Conservation (phyloP, 345 rosid genomes). For the Gossypium mustelinum region DNA sequence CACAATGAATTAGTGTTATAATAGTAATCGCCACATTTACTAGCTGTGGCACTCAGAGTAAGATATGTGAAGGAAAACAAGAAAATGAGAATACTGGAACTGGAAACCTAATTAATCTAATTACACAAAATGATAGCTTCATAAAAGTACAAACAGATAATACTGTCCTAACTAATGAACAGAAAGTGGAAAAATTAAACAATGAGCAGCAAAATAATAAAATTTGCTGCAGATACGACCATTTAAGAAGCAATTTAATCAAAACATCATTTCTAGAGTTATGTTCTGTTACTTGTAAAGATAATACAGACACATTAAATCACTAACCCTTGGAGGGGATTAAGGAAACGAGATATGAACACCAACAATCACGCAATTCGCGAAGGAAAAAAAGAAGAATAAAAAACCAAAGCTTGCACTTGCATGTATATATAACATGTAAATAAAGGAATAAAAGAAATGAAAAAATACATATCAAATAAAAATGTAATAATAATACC, state of each 20-base stretch:
- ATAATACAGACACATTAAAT: background rate
- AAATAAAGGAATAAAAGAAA: background rate
- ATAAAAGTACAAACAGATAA: background rate
- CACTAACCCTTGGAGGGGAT: background rate
- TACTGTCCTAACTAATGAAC: background rate
- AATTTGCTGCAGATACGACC: background rate
- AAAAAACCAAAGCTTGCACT: conserved; percentile 7
- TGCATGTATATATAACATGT: background rate
- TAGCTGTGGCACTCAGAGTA: background rate
- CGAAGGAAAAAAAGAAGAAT: background rate
- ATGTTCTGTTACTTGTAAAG: background rate
- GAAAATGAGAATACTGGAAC: background rate
- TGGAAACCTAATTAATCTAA: background rate
- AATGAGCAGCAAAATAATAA: background rate
- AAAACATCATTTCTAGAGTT: background rate
- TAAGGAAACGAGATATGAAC: background rate
- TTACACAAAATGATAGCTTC: background rate
- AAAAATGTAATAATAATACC: conserved; percentile 15
- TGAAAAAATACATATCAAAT: background rate
- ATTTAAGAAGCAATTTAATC: background rate
- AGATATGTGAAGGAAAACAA: background rate
- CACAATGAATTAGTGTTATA: background rate
- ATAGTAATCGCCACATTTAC: background rate
- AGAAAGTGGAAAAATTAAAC: background rate
- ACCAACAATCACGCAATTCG: background rate